phyloP scores from a whole-genome alignment of 2,329 filamentous ascomycete species.

The Penicillium sp. region DNA sequence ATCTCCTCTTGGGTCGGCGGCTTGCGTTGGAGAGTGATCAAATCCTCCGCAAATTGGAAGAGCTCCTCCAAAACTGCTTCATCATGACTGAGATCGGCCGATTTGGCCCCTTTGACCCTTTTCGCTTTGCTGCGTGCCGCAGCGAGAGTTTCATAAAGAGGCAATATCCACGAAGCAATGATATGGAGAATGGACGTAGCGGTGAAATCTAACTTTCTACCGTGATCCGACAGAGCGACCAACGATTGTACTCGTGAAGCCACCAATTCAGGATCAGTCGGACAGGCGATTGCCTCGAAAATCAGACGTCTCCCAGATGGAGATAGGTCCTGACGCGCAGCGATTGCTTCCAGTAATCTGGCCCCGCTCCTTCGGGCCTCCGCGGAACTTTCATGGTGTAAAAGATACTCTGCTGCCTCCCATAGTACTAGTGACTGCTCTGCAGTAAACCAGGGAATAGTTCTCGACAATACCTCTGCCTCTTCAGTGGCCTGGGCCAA shows the following conservation, averaged over 20 bases:
- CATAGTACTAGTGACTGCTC: conserved; percentile 41
- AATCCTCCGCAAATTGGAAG: conserved; percentile 41
- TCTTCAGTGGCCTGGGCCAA: conserved; percentile 37
- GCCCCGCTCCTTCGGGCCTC: conserved; percentile 38
- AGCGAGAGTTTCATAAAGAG: conserved; percentile 38
- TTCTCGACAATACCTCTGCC: conserved; percentile 33
- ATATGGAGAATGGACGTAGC: conserved; percentile 37
- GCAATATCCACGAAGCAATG: conserved; percentile 38
- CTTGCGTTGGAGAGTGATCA: conserved; percentile 42
- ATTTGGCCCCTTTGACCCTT: conserved; percentile 32
- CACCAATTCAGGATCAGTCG: conserved; percentile 36
- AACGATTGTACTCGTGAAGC: conserved; percentile 38
- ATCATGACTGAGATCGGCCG: conserved; percentile 31
- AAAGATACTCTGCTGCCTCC: conserved; percentile 38
- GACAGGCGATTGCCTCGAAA: conserved; percentile 35
- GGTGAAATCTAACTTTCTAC: conserved; percentile 41
- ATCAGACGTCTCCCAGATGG: conserved; percentile 32
- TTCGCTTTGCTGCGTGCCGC: conserved; percentile 36
- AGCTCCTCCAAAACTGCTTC: conserved; percentile 37
- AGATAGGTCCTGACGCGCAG: conserved; percentile 38
- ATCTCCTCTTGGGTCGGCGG: conserved; percentile 35
- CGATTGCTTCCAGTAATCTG: conserved; percentile 35
- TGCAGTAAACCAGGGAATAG: conserved; percentile 34
- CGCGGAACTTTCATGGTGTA: conserved; percentile 32
- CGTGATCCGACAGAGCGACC: conserved; percentile 42